Conservation (phyloP, 371 early-diverging fungal species). For the Antonospora locustae region DNA sequence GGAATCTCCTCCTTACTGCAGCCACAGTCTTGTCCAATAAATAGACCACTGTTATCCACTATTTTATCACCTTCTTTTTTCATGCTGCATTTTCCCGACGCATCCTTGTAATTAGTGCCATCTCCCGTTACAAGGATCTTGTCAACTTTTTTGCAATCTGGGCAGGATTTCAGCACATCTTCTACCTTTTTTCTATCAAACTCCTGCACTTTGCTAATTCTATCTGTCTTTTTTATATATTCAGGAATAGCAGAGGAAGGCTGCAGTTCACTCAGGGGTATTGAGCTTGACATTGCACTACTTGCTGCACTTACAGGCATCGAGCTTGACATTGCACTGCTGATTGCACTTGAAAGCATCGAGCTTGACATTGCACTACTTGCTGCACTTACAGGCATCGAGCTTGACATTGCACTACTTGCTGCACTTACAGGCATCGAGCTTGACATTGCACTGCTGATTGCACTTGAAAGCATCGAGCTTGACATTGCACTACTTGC, state of each 20-base stretch:
- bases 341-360: background rate
- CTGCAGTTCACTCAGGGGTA: too few relatives aligned
- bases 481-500: slow-evolving; percentile 1
- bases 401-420: background rate
- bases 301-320: background rate
- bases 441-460: background rate
- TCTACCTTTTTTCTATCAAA: slow-evolving; percentile 13
- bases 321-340: background rate
- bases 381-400: background rate
- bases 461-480: background rate
- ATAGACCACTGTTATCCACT: slow-evolving; percentile 48
- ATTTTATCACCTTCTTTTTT: slow-evolving; percentile 41
- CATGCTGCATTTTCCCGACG: slow-evolving; percentile 39
- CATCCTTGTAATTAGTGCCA: slow-evolving; percentile 43
- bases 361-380: background rate
- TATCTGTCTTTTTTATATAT: slow-evolving; percentile 5
- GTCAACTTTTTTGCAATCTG: slow-evolving; percentile 33
- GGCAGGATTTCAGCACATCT: slow-evolving; percentile 20
- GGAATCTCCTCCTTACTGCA: slow-evolving; percentile 45
- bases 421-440: background rate
- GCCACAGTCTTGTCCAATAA: slow-evolving; percentile 54
- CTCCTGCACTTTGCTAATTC: slow-evolving; percentile 8
- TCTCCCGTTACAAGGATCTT: slow-evolving; percentile 30
- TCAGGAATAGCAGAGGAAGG: background rate
- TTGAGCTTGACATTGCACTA: background rate